Evolutionary conservation across 495 filamentous ascomycete genomes (phyloP), one percentile per base, ranked within the genome.

Genomic region (Darksidea phi): DNA sequence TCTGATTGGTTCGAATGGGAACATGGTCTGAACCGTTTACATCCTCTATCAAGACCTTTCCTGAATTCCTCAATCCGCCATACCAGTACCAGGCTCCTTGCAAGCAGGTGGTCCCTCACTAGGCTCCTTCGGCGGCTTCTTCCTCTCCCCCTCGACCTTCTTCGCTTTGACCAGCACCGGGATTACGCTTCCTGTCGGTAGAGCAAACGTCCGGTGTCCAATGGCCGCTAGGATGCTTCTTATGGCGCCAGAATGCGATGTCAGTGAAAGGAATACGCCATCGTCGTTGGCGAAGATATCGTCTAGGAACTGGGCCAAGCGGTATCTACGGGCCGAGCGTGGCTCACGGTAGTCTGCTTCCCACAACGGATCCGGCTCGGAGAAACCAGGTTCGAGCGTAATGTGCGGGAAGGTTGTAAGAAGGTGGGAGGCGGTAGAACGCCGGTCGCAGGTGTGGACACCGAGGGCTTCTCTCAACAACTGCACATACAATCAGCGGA

Each of bases 371-470:
- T 76, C 74, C 3, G 47, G 8, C 54, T 75, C 74, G 1, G 76
- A 70, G 66, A 95, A 88, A 1, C 80, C 80, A 0, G 72, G 38
- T 60, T 91, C 90, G 48, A 92, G 80, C 0, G 24, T 66, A 71
- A 81, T 89, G 12, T 50, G 53, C 0, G 88, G 87, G 20, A 67
- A 67, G 1, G 72, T 70, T 11, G 70, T 45, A 6, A 71, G 67
- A 64, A 95, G 90, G 57, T 79, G 80, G 2, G 76, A 74, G 45
- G 79, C 80, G 18, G 67, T 76, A 51, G 77, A 77, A 2, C 90
- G 81, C 6, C 85, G 82, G 70, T 95, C 89, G 71, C 90, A 95
- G 7, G 90, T 94, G 69, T 95, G 90, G 43, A 86, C 77, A 38
- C 84, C 84, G 54, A 92, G 81, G 2, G 79, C 76, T 67, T 95